Evolutionary conservation across 495 filamentous ascomycete species (phyloP), one percentile per base, ranked within the genome.

Genomic region (Ascodesmis nigricans): DNA sequence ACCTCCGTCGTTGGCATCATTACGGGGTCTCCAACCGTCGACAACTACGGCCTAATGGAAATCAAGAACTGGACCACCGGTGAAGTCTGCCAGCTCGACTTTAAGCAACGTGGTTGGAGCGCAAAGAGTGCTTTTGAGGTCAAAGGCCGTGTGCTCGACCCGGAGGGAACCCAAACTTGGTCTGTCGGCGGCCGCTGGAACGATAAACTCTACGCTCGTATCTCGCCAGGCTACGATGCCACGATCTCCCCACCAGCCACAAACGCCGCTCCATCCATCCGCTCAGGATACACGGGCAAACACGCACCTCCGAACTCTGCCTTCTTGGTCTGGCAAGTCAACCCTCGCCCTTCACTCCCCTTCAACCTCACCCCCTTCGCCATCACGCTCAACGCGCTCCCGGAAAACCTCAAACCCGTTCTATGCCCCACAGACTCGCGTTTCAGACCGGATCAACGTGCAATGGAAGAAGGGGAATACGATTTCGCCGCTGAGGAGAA

Each of bases 281-380:
- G 33, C 10, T 55, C 54, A 6, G 48, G 58, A 16, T 60, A 66
- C 31, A 57, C 57, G 1, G 61, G 61, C 15, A 56, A 47, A 20
- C 66, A 69, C 37, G n/a, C n/a, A n/a, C n/a, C n/a, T n/a, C 58
- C 62, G 10, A 67, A 56, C 42, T 71, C 78, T 58, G 82, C 82
- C 1, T 78, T 91, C 58, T 55, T 92, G 7, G 75, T 95, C 31
- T 97, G 87, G 87, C 75, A 95, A 60, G 69, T 71, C 23, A 71
- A 93, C 54, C 49, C 61, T 11, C 71, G 87, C 0, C 87, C 87
- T 0, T 57, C 66, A 5, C 80, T 76, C 14, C 87, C 87, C 1
- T 97, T 97, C 65, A 95, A 95, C 56, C 62, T 97, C 36, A 97
- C 87, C 0, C 87, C 87, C 3, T 97, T 95, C 54, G 84, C 80